Evolutionary conservation across 345 rosid species (phyloP), one percentile per base, ranked within the genome.

Genomic region (Gossypium stocksii): DNA sequence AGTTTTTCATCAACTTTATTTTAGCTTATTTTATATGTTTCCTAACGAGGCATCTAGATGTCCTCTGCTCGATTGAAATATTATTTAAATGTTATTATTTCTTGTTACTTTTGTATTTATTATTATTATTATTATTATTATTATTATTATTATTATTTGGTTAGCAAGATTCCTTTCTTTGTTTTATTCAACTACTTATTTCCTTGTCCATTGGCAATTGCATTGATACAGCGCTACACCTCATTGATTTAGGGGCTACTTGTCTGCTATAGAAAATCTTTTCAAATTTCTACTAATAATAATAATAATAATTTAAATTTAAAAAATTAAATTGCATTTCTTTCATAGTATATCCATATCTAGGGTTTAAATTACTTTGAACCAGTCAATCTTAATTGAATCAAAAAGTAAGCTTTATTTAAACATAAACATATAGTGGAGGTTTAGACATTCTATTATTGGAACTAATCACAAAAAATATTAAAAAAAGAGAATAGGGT

Each of bases 181-280:
- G n/a, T 20, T 46, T 12, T 44, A 44, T 66, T 66, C 70, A 44
- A 66, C 53, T 12, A 66, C 34, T 44, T n/a, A 10, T 44, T 66
- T 66, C 53, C 19, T 66, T 66, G 70, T 44, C 53, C 17, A 16
- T 14, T 14, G 54, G 54, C 54, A 19, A 44, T 38, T 17, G 51
- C 69, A 65, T 14, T 27, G 19, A 34, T 1, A 41, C 41, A 64
- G 9, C 41, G 41, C 64, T 25, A 59, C 64, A 63, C 46, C 67
- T 16, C 67, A 38, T 63, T 63, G 67, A 63, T 63, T 63, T 63
- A 38, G 48, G 68, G 53, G 41, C 49, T 63, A 48, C 68, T 63
- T 63, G 68, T 63, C 48, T 38, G 23, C 68, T 38, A 63, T 38
- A 34, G 48, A 63, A 38, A 63, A 14, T 49, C 17, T 49, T 49